These are phyloP conservation scores for Taphrina flavorubra DNA, from an alignment of 1,139 yeast species.

Conservation along the genomic window DNA sequence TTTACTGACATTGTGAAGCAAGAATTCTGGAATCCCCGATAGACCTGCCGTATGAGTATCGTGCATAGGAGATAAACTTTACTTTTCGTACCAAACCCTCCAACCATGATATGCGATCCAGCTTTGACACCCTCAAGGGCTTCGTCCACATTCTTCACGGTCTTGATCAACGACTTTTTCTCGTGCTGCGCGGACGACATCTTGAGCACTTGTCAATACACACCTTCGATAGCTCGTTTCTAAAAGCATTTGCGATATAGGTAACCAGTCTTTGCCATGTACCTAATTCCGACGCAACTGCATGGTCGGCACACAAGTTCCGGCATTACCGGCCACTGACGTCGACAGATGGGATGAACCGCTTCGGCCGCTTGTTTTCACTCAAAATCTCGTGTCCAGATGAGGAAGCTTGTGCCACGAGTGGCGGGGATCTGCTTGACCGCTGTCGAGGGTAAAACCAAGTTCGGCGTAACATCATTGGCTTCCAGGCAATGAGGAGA, in stretches of 20 bases:
- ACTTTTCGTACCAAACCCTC: slow-evolving; percentile 13
- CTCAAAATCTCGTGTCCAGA: background rate
- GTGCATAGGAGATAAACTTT: background rate
- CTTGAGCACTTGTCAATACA: background rate
- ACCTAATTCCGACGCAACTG: no score
- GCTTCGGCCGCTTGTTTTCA: slow-evolving; percentile 1
- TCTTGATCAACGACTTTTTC: slow-evolving; percentile 21
- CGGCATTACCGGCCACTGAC: background rate
- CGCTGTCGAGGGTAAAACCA: background rate
- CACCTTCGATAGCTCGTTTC: background rate
- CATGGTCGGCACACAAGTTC: background rate
- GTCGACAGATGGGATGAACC: slow-evolving; percentile 8
- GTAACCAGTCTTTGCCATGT: no score
- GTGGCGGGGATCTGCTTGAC: slow-evolving; percentile 4
- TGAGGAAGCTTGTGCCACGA: background rate
- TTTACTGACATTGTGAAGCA: slow-evolving; percentile 12
- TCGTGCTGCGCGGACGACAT: slow-evolving; percentile 20
- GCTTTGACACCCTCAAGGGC: slow-evolving; percentile 20
- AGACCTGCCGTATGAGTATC: slow-evolving; percentile 11
- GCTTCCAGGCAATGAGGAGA: slow-evolving; percentile 1
- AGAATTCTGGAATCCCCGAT: slow-evolving; percentile 19
- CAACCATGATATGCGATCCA: slow-evolving; percentile 20
- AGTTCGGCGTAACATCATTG: slow-evolving; percentile 2
- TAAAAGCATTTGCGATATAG: no score
- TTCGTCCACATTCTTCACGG: slow-evolving; percentile 19